A percentile compares a stretch with the other conserved stretches of the same genome.
Evolutionary conservation across 306 rosid genomes (phyloP).

Genomic region (Oxytropis ochrocephala): DNA sequence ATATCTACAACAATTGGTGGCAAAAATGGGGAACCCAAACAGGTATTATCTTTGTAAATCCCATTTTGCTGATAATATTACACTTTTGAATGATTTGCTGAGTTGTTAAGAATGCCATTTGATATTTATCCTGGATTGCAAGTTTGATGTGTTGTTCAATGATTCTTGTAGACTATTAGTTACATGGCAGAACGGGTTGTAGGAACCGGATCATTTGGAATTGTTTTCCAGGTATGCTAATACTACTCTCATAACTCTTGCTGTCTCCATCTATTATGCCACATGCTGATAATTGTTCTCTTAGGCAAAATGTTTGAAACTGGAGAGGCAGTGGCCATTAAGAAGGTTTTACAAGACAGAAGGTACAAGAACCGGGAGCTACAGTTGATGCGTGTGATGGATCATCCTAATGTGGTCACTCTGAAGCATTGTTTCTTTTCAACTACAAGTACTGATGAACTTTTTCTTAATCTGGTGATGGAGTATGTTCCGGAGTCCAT

Average conservation of each 20-base stretch:
- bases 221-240: slow-evolving; percentile 79
- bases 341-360: slow-evolving; percentile 88
- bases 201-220: slow-evolving; percentile 90
- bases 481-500: slow-evolving; percentile 93
- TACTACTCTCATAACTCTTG: background rate
- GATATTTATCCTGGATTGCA: background rate
- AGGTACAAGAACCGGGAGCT: slow-evolving; percentile 88
- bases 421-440: slow-evolving; percentile 98
- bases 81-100: background rate
- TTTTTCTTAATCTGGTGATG: slow-evolving; percentile 94
- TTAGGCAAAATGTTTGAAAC: slow-evolving; percentile 94
- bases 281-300: background rate
- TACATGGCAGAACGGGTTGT: slow-evolving; percentile 96
- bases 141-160: slow-evolving; percentile 27
- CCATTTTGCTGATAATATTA: background rate
- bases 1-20: slow-evolving; percentile 95
- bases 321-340: slow-evolving; percentile 89
- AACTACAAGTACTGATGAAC: slow-evolving; percentile 81
- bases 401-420: slow-evolving; percentile 87
- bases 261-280: background rate
- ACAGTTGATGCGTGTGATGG: slow-evolving; percentile 96
- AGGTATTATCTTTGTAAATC: slow-evolving; percentile 42
- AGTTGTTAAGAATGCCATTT: background rate
- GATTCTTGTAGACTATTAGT: slow-evolving; percentile 73
- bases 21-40: slow-evolving; percentile 93